phyloP scores from a whole-genome alignment of 257 asterid species.

The Forsythia viridissima region DNA sequence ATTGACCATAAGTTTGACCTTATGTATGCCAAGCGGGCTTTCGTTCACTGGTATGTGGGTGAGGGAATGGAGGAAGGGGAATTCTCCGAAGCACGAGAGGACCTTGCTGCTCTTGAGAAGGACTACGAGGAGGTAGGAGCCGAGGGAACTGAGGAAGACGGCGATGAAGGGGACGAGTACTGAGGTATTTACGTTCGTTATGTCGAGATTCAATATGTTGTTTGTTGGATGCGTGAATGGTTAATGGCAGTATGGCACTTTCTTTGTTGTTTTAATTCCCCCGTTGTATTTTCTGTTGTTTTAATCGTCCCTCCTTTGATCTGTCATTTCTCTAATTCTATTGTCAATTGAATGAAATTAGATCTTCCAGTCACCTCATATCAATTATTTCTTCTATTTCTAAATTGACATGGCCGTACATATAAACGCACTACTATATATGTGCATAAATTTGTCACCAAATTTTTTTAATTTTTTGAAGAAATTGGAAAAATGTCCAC shows the following conservation, averaged over 20 bases:
- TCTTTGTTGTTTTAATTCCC: not conserved
- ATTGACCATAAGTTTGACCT: conserved; percentile 48
- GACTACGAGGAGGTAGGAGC: conserved; percentile 42
- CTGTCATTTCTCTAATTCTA: no score
- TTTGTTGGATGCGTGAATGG: not conserved
- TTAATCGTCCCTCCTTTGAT: no score
- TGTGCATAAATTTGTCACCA: no score
- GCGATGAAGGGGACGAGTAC: conserved; percentile 39
- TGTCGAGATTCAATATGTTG: not conserved
- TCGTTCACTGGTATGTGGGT: conserved; percentile 52
- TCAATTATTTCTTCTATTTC: no score
- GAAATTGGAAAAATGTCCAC: no score
- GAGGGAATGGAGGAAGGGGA: conserved; percentile 58
- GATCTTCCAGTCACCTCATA: no score
- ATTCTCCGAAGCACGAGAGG: conserved; percentile 50
- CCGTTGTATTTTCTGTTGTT: not conserved
- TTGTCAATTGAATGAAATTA: no score
- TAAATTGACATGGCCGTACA: no score
- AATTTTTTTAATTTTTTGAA: no score
- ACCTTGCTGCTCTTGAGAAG: conserved; percentile 45
- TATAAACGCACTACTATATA: no score
- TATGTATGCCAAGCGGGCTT: conserved; percentile 47
- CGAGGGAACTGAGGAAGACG: conserved; percentile 37
- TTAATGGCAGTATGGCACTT: not conserved
- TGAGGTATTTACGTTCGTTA: not conserved